These are phyloP conservation scores for Ceratobasidium sp. DNA, from an alignment of 1,284 basidiomycete species.

Conservation along the genomic window DNA sequence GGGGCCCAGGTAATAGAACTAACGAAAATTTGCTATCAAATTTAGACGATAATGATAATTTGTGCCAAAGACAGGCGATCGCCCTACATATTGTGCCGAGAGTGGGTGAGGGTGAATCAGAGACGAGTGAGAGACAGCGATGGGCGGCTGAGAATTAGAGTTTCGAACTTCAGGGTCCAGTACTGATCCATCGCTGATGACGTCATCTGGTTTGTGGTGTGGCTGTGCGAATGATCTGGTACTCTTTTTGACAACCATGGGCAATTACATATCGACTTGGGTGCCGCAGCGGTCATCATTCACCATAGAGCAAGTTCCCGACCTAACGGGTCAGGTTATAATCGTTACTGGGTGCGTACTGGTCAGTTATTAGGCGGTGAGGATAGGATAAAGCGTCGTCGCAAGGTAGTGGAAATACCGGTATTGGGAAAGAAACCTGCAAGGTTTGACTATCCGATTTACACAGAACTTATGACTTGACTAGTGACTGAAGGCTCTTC, in stretches of 20 bases:
- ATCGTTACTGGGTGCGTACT: slow-evolving; percentile 55
- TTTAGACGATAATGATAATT: too few relatives aligned
- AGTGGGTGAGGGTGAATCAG: too few relatives aligned
- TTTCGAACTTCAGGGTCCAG: slow-evolving; percentile 11
- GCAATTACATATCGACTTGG: slow-evolving; percentile 23
- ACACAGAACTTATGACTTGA: slow-evolving; percentile 27
- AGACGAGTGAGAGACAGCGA: too few relatives aligned
- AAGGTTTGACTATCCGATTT: slow-evolving; percentile 22
- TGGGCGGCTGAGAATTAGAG: too few relatives aligned
- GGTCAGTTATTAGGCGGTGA: too few relatives aligned
- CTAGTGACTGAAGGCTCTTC: slow-evolving; percentile 59
- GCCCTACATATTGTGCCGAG: too few relatives aligned
- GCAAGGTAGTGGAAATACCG: slow-evolving; percentile 47
- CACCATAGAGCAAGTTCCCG: slow-evolving; percentile 50
- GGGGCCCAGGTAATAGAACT: too few relatives aligned
- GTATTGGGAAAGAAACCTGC: slow-evolving; percentile 50
- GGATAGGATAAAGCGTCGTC: not conserved
- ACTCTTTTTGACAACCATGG: not conserved
- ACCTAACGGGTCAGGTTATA: slow-evolving; percentile 55
- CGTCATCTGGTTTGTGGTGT: not conserved
- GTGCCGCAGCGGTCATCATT: slow-evolving; percentile 50
- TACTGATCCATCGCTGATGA: slow-evolving; percentile 29
- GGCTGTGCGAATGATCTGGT: too few relatives aligned
- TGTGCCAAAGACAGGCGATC: too few relatives aligned
- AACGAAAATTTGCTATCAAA: too few relatives aligned